phyloP scores from a whole-genome alignment of 352 stramenopile species.

The Lagenidium sp. region DNA sequence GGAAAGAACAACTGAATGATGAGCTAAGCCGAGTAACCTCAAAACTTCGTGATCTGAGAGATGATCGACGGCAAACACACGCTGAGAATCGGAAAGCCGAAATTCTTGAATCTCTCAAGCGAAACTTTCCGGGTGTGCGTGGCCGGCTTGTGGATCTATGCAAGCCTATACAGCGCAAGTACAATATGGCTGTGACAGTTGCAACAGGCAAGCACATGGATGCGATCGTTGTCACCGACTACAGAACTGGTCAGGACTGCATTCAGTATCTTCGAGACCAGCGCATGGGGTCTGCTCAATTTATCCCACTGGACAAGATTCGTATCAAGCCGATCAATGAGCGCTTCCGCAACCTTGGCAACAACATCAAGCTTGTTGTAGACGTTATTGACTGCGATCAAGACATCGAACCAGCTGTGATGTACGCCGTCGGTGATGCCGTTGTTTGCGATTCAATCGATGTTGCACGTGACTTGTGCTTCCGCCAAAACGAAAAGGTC shows the following conservation, averaged over 20 bases:
- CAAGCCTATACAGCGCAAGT: slow-evolving; percentile 94
- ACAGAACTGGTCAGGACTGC: slow-evolving; percentile 77
- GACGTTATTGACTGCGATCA: slow-evolving; percentile 96
- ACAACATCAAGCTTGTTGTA: slow-evolving; percentile 89
- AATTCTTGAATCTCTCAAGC: slow-evolving; percentile 73
- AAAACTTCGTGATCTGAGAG: slow-evolving; percentile 88
- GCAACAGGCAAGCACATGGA: slow-evolving; percentile 98
- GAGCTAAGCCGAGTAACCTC: slow-evolving; percentile 64
- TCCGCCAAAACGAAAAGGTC: slow-evolving; percentile 74
- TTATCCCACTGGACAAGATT: slow-evolving; percentile 97
- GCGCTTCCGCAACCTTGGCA: slow-evolving; percentile 87
- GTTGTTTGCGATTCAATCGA: slow-evolving; percentile 96
- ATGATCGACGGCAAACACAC: slow-evolving; percentile 89
- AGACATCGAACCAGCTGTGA: slow-evolving; percentile 88
- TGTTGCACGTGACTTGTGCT: slow-evolving; percentile 82
- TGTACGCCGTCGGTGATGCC: slow-evolving; percentile 94
- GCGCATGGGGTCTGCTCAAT: slow-evolving; percentile 90
- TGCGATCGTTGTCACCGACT: slow-evolving; percentile 71
- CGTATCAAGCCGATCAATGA: slow-evolving; percentile 88
- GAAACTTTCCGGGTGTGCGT: slow-evolving; percentile 88
- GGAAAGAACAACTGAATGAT: slow-evolving; percentile 58
- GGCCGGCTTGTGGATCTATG: slow-evolving; percentile 96
- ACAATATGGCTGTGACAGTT: slow-evolving; percentile 96
- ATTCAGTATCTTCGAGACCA: slow-evolving; percentile 95
- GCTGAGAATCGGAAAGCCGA: slow-evolving; percentile 80